Evolutionary conservation across 768 basidiomycete species (phyloP).

Genomic region (Agaricus sinodeliciosus): DNA sequence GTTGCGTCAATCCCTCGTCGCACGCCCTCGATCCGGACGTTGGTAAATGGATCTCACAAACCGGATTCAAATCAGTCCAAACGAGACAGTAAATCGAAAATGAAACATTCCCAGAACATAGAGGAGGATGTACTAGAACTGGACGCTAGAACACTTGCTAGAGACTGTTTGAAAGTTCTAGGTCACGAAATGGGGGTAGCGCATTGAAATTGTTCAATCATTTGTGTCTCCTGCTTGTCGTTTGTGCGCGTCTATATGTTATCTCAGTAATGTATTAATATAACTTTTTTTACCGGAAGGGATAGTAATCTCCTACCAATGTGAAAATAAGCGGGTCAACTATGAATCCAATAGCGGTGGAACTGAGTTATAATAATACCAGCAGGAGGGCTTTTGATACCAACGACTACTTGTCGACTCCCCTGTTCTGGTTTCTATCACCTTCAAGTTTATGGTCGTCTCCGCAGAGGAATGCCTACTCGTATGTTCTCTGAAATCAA

Average conservation of each 20-base stretch:
- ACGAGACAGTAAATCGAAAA: constrained; percentile 12
- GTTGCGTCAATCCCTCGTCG: constrained; percentile 68
- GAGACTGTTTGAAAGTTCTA: constrained; percentile 59
- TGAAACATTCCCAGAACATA: background rate
- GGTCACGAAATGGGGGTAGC: constrained; percentile 67
- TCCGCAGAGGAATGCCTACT: no score
- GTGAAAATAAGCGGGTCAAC: no score
- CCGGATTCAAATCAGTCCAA: constrained; percentile 12
- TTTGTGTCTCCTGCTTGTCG: background rate
- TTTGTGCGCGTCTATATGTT: background rate
- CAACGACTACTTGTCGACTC: no score
- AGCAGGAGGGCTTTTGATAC: no score
- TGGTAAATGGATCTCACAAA: constrained; percentile 14
- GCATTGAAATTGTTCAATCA: constrained; percentile 10
- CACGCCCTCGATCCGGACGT: constrained; percentile 63
- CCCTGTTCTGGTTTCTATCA: no score
- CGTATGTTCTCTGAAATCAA: no score
- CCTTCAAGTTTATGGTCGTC: no score
- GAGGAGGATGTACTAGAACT: constrained; percentile 34
- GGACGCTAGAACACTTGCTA: constrained; percentile 61
- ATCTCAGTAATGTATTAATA: background rate
- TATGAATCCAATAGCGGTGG: no score
- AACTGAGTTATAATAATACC: no score
- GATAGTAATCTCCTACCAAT: no score
- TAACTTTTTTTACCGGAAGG: background rate